Conservation (phyloP, 495 filamentous ascomycete genomes). For the Chaetomium tenue region DNA sequence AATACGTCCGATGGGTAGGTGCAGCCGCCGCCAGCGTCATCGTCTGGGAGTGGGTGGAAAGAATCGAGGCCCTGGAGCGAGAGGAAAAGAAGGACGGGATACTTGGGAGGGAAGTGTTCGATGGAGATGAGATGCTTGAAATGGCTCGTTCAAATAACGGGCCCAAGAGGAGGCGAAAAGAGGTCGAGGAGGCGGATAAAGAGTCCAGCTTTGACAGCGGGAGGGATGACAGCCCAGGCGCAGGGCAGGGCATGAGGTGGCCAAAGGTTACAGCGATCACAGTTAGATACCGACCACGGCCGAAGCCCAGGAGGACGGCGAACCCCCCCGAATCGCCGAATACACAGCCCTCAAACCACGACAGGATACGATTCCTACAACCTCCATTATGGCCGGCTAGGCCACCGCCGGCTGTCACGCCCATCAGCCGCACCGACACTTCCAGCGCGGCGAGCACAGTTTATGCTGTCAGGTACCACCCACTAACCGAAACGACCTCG, state of each 20-base stretch:
- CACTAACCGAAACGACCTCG: slow-evolving; percentile 64
- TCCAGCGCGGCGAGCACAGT: slow-evolving; percentile 70
- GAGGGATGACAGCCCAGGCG: slow-evolving; percentile 27
- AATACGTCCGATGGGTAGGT: slow-evolving; percentile 96
- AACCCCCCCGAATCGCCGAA: slow-evolving; percentile 25
- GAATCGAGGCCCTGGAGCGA: slow-evolving; percentile 93
- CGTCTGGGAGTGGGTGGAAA: slow-evolving; percentile 99
- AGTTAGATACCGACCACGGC: slow-evolving; percentile 42
- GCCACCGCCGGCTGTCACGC: slow-evolving; percentile 64
- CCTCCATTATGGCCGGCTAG: slow-evolving; percentile 57
- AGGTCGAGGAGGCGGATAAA: slow-evolving; percentile 33
- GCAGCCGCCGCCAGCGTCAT: slow-evolving; percentile 94
- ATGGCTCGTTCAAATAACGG: slow-evolving; percentile 54
- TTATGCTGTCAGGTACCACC: slow-evolving; percentile 79
- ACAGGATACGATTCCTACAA: slow-evolving; percentile 41
- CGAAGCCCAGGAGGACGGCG: slow-evolving; percentile 28
- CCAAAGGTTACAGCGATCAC: slow-evolving; percentile 47
- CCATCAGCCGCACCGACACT: slow-evolving; percentile 74
- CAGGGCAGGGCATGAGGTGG: slow-evolving; percentile 44
- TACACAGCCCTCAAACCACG: slow-evolving; percentile 32
- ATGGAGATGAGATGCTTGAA: slow-evolving; percentile 94
- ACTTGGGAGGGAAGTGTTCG: slow-evolving; percentile 88
- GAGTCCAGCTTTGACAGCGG: slow-evolving; percentile 19
- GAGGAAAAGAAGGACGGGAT: slow-evolving; percentile 97
- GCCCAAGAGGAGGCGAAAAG: slow-evolving; percentile 39